Evolutionary conservation across 306 rosid genomes (phyloP), one percentile per base, ranked within the genome.

Genomic region (Quercus cerris): DNA sequence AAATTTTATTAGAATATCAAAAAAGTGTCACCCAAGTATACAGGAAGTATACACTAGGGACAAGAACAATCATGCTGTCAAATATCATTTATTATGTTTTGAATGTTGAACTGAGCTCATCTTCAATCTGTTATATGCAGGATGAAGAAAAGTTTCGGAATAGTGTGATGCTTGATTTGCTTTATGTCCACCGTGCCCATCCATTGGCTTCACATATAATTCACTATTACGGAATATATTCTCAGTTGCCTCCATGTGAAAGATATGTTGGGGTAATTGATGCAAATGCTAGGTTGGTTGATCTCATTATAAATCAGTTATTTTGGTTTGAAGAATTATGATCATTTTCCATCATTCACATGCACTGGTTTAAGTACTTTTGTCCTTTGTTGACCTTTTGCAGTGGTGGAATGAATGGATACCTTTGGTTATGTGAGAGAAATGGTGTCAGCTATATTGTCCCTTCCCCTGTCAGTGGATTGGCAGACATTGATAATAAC

Each of bases 361-460:
- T 70, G 67, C 80, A 10, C 68, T 71, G 44, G 63, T 66, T 54
- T 72, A 56, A 31, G 5, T 4, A 49, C 64, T 55, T 9, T 35
- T 33, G 54, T 77, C 17, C 67, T 55, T 18, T 74, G 77, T 54
- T 68, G 7, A 35, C 46, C 74, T 66, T 84, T 78, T 78, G 74
- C 92, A 95, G 99, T 38, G 93, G 87, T 74, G 97, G 99, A 73
- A 95, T 95, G 97, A 93, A 93, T 85, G 99, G 99, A 79, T 90
- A 10, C 83, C 79, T 93, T 74, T 91, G 92, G 94, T 75, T 86
- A 46, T 78, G 81, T 35, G 97, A 95, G 81, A 93, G 97, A 82
- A 95, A 90, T 88, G 90, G 75, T 41, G 10, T 88, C 66, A 87
- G 82, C 74, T 67, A 57, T 17, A 15, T 76, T 73, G 87, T 93